These are phyloP conservation scores for Gnaphalium uliginosum DNA, from an alignment of 129 eudicot genomes.

Conservation along the genomic window DNA sequence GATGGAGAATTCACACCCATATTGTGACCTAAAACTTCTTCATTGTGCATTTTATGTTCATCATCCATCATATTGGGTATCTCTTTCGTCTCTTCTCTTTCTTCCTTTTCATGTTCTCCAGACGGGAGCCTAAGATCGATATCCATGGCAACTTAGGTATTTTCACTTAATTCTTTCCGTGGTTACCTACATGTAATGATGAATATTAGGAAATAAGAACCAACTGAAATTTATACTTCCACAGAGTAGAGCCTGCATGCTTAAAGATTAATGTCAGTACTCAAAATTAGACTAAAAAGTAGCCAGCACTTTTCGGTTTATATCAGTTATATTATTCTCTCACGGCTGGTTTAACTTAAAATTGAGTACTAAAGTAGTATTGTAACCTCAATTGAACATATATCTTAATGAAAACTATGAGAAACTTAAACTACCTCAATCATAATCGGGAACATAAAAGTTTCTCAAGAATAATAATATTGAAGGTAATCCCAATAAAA, in stretches of 20 bases:
- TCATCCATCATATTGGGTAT: constrained; percentile 47
- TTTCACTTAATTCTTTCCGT: constrained; percentile 16
- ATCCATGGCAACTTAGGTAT: constrained; percentile 55
- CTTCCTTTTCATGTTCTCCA: constrained; percentile 74
- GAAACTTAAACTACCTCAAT: neutral
- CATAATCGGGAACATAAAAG: neutral
- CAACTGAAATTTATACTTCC: neutral
- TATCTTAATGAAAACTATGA: neutral
- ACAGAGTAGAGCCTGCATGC: neutral
- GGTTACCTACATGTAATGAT: constrained; percentile 33
- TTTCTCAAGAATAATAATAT: neutral
- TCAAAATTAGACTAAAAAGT: neutral
- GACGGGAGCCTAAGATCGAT: constrained; percentile 94
- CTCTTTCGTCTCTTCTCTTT: constrained; percentile 52
- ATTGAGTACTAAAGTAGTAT: neutral
- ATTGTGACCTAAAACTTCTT: constrained; percentile 46
- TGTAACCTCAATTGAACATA: neutral
- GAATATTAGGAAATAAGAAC: constrained; percentile 18
- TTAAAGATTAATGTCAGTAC: neutral
- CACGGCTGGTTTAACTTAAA: neutral
- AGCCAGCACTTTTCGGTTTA: neutral
- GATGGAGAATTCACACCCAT: constrained; percentile 42
- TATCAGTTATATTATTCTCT: neutral
- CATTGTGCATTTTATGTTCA: constrained; percentile 59
- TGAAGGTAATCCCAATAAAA: neutral